These are phyloP conservation scores for Plasmodium sp. DNA, from an alignment of 169 alveolate species.

Conservation along the genomic window DNA sequence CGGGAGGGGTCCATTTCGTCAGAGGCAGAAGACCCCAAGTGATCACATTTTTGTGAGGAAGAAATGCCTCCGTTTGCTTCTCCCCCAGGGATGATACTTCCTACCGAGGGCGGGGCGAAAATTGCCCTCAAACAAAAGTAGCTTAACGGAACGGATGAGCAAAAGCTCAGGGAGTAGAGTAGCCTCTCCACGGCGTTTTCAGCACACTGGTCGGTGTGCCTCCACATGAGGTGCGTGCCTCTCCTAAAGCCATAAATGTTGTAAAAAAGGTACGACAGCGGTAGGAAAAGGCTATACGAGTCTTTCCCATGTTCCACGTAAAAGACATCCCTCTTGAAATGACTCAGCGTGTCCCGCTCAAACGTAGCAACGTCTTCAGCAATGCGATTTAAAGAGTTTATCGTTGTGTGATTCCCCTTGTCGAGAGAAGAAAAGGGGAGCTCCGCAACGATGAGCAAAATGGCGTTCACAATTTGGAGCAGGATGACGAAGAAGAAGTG, in stretches of 20 bases:
- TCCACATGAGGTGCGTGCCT: neutral
- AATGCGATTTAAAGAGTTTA: neutral
- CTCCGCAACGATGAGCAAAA: conserved; percentile 4
- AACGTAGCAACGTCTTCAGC: neutral
- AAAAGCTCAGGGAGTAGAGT: conserved; percentile 15
- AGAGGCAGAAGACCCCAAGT: neutral
- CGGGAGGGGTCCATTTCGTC: neutral
- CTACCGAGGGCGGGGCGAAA: neutral
- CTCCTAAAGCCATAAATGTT: neutral
- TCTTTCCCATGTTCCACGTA: conserved; percentile 20
- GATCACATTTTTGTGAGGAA: neutral
- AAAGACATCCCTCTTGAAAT: conserved; percentile 8
- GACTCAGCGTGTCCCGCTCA: neutral
- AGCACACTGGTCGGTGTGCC: neutral
- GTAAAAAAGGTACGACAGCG: conserved; percentile 41
- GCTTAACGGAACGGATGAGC: conserved; percentile 30
- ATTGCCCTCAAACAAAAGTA: conserved; percentile 8
- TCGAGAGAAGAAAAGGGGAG: neutral
- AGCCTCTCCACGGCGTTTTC: neutral
- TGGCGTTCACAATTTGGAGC: conserved; percentile 5
- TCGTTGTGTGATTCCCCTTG: neutral
- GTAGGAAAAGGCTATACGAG: conserved; percentile 24
- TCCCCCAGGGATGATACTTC: neutral
- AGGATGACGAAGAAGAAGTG: conserved; percentile 28
- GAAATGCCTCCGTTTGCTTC: neutral